phyloP scores from a whole-genome alignment of 371 early-diverging fungal species.

The Thermomucor indicae-seudaticae region DNA sequence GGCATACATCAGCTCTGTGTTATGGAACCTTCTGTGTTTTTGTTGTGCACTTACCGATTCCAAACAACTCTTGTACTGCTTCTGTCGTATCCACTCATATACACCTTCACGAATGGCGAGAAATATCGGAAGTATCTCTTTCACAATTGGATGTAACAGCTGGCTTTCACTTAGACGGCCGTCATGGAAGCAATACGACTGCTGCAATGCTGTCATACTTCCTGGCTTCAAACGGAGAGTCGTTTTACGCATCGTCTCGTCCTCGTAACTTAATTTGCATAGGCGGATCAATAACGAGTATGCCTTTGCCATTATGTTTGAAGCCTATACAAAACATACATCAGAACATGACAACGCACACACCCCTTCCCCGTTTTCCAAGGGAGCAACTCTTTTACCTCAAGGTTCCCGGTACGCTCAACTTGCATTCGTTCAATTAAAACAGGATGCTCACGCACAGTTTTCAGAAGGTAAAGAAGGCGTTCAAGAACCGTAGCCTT shows the following conservation, averaged over 20 bases:
- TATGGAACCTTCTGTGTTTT: neutral
- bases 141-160: constrained; percentile 46
- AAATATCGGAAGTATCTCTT: constrained; percentile 42
- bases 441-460: constrained; percentile 20
- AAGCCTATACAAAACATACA: no score
- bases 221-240: constrained; percentile 36
- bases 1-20: neutral
- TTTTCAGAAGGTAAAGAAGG: constrained; percentile 23
- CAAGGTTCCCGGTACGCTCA: neutral
- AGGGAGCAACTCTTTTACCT: neutral
- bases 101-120: constrained; percentile 25
- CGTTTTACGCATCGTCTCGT: constrained; percentile 19
- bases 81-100: constrained; percentile 29
- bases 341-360: no score
- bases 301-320: no score
- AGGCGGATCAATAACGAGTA: constrained; percentile 32
- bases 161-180: constrained; percentile 44
- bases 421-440: constrained; percentile 15
- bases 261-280: constrained; percentile 27
- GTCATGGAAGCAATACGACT: constrained; percentile 45
- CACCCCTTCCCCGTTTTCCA: no score
- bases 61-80: constrained; percentile 14
- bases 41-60: constrained; percentile 6
- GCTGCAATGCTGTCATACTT: constrained; percentile 46
- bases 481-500: constrained; percentile 12